Conservation (phyloP, 179 eudicot genomes). For the Silene noctiflora region DNA sequence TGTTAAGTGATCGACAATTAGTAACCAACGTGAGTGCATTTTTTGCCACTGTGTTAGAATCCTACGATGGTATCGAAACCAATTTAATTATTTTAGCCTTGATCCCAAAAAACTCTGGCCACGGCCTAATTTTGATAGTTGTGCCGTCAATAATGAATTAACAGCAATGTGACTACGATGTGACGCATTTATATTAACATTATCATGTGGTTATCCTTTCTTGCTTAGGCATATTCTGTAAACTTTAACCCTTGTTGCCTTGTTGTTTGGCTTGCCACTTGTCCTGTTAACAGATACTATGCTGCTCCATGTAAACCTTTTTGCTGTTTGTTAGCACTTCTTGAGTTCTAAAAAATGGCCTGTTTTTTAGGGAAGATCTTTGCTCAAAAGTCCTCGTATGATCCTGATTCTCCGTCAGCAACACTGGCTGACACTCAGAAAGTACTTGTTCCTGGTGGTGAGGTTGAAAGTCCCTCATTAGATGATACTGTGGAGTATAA, state of each 20-base stretch:
- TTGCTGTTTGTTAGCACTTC: background rate
- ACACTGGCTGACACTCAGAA: slow-evolving; percentile 63
- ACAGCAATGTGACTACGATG: too few relatives aligned
- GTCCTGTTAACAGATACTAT: background rate
- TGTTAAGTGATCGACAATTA: background rate
- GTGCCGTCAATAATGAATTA: too few relatives aligned
- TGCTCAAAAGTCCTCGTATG: slow-evolving; percentile 54
- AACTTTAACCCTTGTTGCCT: background rate
- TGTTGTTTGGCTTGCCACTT: background rate
- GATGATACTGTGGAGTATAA: slow-evolving; percentile 44
- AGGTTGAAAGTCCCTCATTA: slow-evolving; percentile 39
- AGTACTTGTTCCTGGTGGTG: slow-evolving; percentile 73
- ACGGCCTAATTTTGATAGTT: too few relatives aligned
- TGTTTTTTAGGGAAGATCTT: slow-evolving; percentile 64
- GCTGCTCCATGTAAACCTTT: background rate
- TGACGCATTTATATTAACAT: too few relatives aligned
- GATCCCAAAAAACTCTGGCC: too few relatives aligned
- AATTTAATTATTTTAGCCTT: too few relatives aligned
- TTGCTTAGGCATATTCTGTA: background rate
- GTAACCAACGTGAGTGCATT: background rate
- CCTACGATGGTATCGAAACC: too few relatives aligned
- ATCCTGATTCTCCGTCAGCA: slow-evolving; percentile 58
- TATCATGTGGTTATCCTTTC: background rate
- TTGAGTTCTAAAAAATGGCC: slow-evolving; percentile 28
- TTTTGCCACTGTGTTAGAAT: background rate